These are phyloP conservation scores for Chrysanthemum lavandulifolium DNA, from an alignment of 129 eudicot species.

Conservation along the genomic window DNA sequence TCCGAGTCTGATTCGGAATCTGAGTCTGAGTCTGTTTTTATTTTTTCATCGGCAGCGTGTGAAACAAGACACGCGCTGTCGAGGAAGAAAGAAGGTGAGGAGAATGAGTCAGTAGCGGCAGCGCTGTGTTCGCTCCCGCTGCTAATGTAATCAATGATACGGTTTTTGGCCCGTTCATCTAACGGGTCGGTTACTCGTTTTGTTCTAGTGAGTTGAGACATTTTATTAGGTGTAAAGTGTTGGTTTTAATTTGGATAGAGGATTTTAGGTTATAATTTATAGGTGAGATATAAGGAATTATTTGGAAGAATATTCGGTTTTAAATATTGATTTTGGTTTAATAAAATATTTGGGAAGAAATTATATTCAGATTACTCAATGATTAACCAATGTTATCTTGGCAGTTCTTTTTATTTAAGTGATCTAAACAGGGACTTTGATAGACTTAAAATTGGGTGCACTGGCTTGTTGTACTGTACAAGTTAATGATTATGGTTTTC, in stretches of 20 bases:
- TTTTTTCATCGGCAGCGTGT: background rate
- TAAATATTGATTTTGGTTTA: slow-evolving; percentile 4
- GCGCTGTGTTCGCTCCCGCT: slow-evolving; percentile 63
- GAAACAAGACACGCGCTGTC: background rate
- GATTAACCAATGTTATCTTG: slow-evolving; percentile 27
- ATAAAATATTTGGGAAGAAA: background rate
- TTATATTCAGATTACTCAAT: background rate
- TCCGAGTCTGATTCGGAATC: slow-evolving; percentile 32
- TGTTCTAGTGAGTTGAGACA: slow-evolving; percentile 38
- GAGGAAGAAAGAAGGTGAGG: slow-evolving; percentile 41
- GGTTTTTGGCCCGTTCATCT: slow-evolving; percentile 53
- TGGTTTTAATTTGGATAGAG: background rate
- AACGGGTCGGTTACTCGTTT: slow-evolving; percentile 72
- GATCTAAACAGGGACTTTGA: slow-evolving; percentile 10
- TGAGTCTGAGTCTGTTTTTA: slow-evolving; percentile 24
- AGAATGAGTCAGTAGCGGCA: slow-evolving; percentile 18
- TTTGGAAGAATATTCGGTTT: slow-evolving; percentile 28
- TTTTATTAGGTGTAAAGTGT: background rate
- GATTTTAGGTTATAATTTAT: slow-evolving; percentile 17
- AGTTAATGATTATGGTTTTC: background rate
- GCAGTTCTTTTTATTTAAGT: slow-evolving; percentile 23
- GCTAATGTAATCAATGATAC: slow-evolving; percentile 58
- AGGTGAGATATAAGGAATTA: slow-evolving; percentile 22
- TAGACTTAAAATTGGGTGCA: background rate
- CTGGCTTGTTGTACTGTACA: slow-evolving; percentile 25